Conservation (phyloP, 2,329 filamentous ascomycete species). For the Esteya vermicola region DNA sequence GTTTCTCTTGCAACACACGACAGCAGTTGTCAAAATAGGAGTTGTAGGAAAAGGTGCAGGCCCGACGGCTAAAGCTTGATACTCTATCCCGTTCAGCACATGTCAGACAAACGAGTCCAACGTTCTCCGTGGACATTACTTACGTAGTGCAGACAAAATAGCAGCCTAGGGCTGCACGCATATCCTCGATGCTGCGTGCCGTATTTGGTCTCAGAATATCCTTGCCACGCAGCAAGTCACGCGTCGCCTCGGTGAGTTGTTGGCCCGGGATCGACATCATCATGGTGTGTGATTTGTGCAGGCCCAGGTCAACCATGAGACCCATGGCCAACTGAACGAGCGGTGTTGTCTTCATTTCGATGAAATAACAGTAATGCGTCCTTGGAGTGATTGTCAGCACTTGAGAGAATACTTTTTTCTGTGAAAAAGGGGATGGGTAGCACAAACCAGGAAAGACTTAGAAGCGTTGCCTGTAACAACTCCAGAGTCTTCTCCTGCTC, state of each 20-base stretch:
- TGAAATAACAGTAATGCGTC: constrained; percentile 24
- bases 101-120: constrained; percentile 17
- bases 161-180: constrained; percentile 24
- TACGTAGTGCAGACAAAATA: constrained; percentile 19
- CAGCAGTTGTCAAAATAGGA: constrained; percentile 21
- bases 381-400: constrained; percentile 11
- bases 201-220: constrained; percentile 3
- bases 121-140: neutral
- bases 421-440: neutral
- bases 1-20: constrained; percentile 14
- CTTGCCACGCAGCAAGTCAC: constrained; percentile 6
- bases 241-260: constrained; percentile 19
- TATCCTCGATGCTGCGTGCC: constrained; percentile 21
- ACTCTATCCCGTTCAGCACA: constrained; percentile 12
- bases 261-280: constrained; percentile 13
- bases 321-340: constrained; percentile 24
- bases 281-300: constrained; percentile 17
- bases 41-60: constrained; percentile 17
- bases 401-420: no score
- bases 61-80: constrained; percentile 22
- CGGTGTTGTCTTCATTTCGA: constrained; percentile 21
- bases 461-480: constrained; percentile 23
- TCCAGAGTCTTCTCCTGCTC: constrained; percentile 20
- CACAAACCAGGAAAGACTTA: constrained; percentile 22
- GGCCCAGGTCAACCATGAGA: constrained; percentile 22